Conservation (phyloP, 108 stramenopile genomes). For the Pseudonitzschia multistriata region DNA sequence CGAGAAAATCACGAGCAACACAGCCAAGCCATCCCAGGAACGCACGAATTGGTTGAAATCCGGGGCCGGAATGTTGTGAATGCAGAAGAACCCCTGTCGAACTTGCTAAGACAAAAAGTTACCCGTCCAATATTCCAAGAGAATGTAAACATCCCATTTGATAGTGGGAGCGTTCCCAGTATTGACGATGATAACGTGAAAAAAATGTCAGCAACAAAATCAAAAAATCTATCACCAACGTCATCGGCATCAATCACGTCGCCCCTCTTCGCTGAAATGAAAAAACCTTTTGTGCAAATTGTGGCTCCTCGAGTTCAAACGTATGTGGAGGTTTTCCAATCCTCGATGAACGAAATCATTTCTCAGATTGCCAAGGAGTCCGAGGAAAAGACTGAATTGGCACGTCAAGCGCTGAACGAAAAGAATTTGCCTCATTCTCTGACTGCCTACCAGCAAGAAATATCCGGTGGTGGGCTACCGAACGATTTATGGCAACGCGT, state of each 20-base stretch:
- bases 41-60: conserved; percentile 36
- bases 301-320: background rate
- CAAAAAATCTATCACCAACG: background rate
- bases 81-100: conserved; percentile 23
- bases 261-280: background rate
- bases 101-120: conserved; percentile 1
- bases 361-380: conserved; percentile 20
- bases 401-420: conserved; percentile 30
- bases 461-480: conserved; percentile 44
- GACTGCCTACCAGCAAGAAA: conserved; percentile 48
- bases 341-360: conserved; percentile 37
- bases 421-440: conserved; percentile 54
- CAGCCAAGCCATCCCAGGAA: conserved; percentile 15
- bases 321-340: conserved; percentile 30
- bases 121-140: conserved; percentile 22
- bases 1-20: conserved; percentile 19
- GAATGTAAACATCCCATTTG: background rate
- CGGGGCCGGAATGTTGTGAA: conserved; percentile 35
- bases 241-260: background rate
- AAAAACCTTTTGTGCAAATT: background rate
- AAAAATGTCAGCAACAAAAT: background rate
- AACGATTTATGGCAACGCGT: conserved; percentile 48
- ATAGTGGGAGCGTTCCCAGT: background rate
- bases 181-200: background rate
- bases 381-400: conserved; percentile 38